Conservation (phyloP, 495 filamentous ascomycete species). For the Penicillium macrosclerotiorum region DNA sequence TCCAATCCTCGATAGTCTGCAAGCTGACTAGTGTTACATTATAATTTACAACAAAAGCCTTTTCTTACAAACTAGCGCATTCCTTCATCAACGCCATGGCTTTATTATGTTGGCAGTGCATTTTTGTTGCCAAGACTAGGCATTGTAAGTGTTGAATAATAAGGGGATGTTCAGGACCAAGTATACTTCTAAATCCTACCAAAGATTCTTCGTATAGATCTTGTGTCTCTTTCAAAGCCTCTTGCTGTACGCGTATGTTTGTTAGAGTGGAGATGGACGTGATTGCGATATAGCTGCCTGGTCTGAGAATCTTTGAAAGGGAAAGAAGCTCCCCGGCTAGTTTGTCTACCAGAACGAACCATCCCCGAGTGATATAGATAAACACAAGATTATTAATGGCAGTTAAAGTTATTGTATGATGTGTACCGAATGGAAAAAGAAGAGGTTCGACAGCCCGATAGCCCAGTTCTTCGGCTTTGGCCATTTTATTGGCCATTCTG, state of each 20-base stretch:
- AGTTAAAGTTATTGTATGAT: slow-evolving; percentile 2
- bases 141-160: neutral
- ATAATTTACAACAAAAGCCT: neutral
- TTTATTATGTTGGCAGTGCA: neutral
- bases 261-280: slow-evolving; percentile 1
- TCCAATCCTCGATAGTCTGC: neutral
- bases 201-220: neutral
- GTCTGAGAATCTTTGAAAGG: slow-evolving; percentile 4
- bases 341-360: no score
- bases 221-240: slow-evolving; percentile 10
- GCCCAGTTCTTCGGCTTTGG: slow-evolving; percentile 1
- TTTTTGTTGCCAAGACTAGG: neutral
- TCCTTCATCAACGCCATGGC: slow-evolving; percentile 1
- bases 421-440: neutral
- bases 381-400: slow-evolving; percentile 6
- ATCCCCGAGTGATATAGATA: slow-evolving; percentile 4
- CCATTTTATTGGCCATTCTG: no score
- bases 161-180: slow-evolving; percentile 5
- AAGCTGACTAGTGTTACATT: neutral
- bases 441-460: slow-evolving; percentile 4
- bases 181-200: neutral
- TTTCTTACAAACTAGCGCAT: neutral
- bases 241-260: neutral
- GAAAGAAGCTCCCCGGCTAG: no score
- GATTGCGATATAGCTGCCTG: slow-evolving; percentile 7